A percentile compares a stretch with the other conserved stretches of the same genome.
These are phyloP conservation scores for Brasilioporus rufonigricans DNA, from an alignment of 768 basidiomycete species.

Conservation along the genomic window DNA sequence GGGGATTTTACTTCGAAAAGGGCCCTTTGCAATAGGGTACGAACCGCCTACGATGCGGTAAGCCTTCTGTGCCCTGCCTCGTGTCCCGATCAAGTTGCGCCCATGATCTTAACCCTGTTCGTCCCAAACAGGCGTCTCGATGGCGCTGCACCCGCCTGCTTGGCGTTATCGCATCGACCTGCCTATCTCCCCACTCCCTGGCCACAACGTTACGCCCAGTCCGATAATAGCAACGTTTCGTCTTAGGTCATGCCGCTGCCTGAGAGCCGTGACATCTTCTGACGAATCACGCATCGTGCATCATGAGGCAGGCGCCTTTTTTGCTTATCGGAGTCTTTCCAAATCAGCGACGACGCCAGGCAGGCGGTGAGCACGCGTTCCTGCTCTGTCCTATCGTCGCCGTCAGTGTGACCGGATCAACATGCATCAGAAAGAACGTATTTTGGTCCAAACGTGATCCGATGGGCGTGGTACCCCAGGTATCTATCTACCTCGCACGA, in stretches of 20 bases:
- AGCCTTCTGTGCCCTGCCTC: not conserved
- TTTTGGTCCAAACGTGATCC: not conserved
- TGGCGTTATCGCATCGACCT: not conserved
- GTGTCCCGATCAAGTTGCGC: not conserved
- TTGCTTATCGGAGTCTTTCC: not conserved
- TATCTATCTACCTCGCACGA: too few species aligned
- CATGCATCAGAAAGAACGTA: too few species aligned
- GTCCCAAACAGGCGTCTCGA: not conserved
- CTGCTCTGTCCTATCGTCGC: too few species aligned
- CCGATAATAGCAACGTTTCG: not conserved
- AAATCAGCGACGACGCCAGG: not conserved
- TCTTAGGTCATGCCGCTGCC: not conserved
- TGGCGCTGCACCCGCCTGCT: not conserved
- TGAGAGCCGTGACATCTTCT: not conserved
- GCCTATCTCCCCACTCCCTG: not conserved
- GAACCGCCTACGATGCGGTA: not conserved
- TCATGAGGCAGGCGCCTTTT: not conserved
- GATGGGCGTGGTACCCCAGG: not conserved
- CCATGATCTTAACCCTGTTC: not conserved
- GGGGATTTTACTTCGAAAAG: too few species aligned
- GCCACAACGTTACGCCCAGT: not conserved
- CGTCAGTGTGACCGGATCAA: not conserved
- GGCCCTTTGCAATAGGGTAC: too few species aligned
- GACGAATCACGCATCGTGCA: too few species aligned
- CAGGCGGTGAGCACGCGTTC: too few species aligned